Conservation (phyloP, 495 filamentous ascomycete genomes). For the Polyplosphaeria fusca region DNA sequence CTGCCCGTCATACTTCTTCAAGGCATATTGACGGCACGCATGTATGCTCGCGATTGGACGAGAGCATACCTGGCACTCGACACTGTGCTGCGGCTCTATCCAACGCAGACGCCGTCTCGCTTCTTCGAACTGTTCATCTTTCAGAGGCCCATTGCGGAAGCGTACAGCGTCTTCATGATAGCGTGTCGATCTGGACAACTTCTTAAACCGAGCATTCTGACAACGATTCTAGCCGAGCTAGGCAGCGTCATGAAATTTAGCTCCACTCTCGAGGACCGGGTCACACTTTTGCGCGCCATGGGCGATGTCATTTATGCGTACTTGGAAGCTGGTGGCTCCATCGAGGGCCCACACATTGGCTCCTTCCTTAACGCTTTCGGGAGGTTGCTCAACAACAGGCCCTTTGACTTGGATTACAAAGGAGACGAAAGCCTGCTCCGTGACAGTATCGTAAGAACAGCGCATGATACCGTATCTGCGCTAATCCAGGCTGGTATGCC, state of each 20-base stretch:
- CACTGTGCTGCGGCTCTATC: slow-evolving; percentile 46
- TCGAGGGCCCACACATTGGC: slow-evolving; percentile 35
- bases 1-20: slow-evolving; percentile 46
- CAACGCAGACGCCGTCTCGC: slow-evolving; percentile 39
- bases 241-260: not conserved
- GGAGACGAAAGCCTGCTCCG: slow-evolving; percentile 3
- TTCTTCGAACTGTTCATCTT: slow-evolving; percentile 48
- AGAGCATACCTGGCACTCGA: slow-evolving; percentile 50
- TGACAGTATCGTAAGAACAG: slow-evolving; percentile 6
- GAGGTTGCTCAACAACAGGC: slow-evolving; percentile 14
- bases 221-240: slow-evolving; percentile 11
- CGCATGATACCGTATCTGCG: slow-evolving; percentile 9
- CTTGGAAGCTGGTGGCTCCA: slow-evolving; percentile 39
- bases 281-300: slow-evolving; percentile 32
- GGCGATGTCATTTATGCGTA: slow-evolving; percentile 40
- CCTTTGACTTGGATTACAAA: not conserved
- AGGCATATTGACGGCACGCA: slow-evolving; percentile 48
- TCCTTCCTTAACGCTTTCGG: slow-evolving; percentile 31
- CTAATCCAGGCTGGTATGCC: slow-evolving; percentile 18
- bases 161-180: slow-evolving; percentile 46
- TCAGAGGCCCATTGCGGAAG: slow-evolving; percentile 46
- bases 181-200: slow-evolving; percentile 46
- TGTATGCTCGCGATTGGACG: slow-evolving; percentile 45
- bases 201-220: slow-evolving; percentile 30
- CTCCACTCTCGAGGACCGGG: not conserved